Conservation (phyloP, 306 rosid genomes). For the Alnus glutinosa region DNA sequence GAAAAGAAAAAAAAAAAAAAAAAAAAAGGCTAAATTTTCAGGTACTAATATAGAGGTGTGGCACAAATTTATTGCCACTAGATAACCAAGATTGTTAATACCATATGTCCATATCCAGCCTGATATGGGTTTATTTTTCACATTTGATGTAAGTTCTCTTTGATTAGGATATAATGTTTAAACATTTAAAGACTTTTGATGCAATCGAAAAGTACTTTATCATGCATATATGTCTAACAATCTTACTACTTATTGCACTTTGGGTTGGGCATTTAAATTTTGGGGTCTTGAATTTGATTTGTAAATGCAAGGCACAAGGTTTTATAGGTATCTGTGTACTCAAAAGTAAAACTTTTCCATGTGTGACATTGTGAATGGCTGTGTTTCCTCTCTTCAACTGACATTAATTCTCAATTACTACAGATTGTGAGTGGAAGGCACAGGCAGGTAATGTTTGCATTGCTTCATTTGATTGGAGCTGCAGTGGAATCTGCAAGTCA, state of each 20-base stretch:
- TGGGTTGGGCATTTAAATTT: neutral
- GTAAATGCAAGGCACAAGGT: slow-evolving; percentile 2
- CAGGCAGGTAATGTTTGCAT: slow-evolving; percentile 88
- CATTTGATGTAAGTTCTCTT: neutral
- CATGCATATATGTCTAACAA: neutral
- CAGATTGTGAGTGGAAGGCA: slow-evolving; percentile 99
- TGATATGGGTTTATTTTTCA: neutral
- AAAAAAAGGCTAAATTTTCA: neutral
- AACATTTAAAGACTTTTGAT: neutral
- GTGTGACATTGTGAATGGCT: slow-evolving; percentile 1
- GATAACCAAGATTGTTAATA: neutral
- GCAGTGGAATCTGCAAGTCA: slow-evolving; percentile 99
- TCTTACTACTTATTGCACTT: neutral
- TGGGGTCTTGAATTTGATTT: neutral
- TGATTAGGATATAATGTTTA: no score
- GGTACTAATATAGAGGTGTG: neutral
- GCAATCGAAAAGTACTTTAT: neutral
- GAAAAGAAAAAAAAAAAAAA: neutral
- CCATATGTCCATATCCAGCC: neutral
- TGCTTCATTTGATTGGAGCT: slow-evolving; percentile 98
- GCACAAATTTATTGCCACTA: neutral
- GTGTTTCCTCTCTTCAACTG: slow-evolving; percentile 15
- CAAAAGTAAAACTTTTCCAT: neutral
- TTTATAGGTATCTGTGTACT: neutral
- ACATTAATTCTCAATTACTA: slow-evolving; percentile 18